Conservation (phyloP, 768 basidiomycete genomes). For the Lactarius quietus region DNA sequence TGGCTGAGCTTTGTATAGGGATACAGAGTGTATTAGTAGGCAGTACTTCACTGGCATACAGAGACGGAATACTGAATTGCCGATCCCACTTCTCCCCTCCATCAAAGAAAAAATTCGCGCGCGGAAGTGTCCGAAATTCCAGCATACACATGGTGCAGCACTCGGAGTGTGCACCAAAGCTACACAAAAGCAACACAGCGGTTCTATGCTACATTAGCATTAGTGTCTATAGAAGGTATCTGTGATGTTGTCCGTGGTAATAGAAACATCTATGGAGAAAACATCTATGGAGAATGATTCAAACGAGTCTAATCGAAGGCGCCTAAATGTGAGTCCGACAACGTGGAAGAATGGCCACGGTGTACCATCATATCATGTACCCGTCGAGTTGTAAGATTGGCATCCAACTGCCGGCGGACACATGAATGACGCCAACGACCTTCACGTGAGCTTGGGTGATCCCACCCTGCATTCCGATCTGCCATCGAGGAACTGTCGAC, state of each 20-base stretch:
- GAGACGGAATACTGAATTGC: background rate
- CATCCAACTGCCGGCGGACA: constrained; percentile 14
- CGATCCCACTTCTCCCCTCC: background rate
- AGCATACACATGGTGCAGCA: background rate
- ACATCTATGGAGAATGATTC: background rate
- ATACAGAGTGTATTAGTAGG: background rate
- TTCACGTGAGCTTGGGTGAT: constrained; percentile 8
- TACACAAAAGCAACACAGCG: background rate
- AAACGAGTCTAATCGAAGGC: background rate
- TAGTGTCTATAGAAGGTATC: background rate
- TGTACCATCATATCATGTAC: background rate
- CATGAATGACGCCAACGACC: constrained; percentile 11
- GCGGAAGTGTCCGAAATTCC: background rate
- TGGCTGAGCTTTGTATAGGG: background rate
- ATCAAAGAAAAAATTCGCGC: background rate
- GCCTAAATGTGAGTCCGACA: background rate
- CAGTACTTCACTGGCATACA: background rate
- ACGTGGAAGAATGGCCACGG: too few species aligned
- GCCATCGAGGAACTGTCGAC: background rate
- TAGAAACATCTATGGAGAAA: too few species aligned
- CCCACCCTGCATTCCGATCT: background rate
- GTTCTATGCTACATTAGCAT: background rate
- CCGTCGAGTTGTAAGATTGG: constrained; percentile 8
- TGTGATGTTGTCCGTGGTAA: background rate
- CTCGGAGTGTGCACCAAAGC: too few species aligned